phyloP scores from a whole-genome alignment of 1,139 yeast species.

The Lodderomyces oxycetoniae region DNA sequence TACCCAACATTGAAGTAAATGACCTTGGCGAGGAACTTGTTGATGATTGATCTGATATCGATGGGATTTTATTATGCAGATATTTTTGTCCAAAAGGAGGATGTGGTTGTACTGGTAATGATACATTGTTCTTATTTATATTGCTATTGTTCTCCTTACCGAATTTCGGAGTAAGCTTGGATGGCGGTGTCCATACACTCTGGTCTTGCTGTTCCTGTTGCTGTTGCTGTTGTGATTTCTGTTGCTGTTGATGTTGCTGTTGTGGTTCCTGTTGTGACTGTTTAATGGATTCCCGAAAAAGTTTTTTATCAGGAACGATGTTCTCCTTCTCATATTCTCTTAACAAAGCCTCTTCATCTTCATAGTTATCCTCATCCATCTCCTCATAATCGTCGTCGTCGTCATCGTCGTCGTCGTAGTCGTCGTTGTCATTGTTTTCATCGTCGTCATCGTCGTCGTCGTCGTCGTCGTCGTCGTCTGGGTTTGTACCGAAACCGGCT shows the following conservation, averaged over 20 bases:
- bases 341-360: constrained; percentile 5
- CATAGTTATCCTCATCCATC: constrained; percentile 5
- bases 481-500: constrained; percentile 30
- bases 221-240: background rate
- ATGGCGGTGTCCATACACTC: constrained; percentile 3
- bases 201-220: constrained; percentile 1
- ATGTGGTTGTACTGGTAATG: constrained; percentile 13
- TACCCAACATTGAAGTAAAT: constrained; percentile 29
- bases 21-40: constrained; percentile 28
- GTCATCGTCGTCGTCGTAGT: constrained; percentile 14
- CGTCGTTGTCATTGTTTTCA: constrained; percentile 6
- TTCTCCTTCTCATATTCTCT: constrained; percentile 10
- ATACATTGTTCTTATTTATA: background rate
- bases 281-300: background rate
- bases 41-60: constrained; percentile 19
- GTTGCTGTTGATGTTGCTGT: constrained; percentile 3
- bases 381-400: constrained; percentile 18
- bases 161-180: constrained; percentile 5
- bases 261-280: constrained; percentile 1
- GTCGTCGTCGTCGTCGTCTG: constrained; percentile 25
- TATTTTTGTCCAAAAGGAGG: constrained; percentile 18
- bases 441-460: constrained; percentile 10
- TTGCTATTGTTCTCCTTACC: constrained; percentile 3
- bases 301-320: constrained; percentile 4
- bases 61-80: constrained; percentile 27